These are phyloP conservation scores for Neophaeococcomyces aloes DNA, from an alignment of 2,329 filamentous ascomycete genomes.

Conservation along the genomic window DNA sequence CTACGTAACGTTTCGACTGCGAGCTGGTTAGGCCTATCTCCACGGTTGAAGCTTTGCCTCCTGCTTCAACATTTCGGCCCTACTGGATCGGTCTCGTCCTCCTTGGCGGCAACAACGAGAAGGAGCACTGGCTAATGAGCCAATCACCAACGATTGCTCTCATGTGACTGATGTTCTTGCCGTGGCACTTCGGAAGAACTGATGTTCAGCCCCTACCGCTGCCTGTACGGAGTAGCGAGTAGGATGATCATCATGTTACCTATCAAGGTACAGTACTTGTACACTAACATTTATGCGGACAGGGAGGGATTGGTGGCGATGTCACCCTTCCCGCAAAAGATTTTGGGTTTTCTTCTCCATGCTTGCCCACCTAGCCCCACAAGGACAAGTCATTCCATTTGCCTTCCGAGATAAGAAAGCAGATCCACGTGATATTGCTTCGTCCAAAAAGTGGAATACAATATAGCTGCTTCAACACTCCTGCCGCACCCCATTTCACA, in stretches of 20 bases:
- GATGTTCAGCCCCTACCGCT: no score
- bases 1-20: background rate
- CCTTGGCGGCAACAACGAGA: background rate
- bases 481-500: slow-evolving; percentile 23
- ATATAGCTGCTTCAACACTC: slow-evolving; percentile 22
- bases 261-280: no score
- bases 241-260: no score
- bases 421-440: slow-evolving; percentile 22
- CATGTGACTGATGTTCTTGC: no score
- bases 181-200: no score
- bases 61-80: background rate
- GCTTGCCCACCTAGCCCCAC: background rate
- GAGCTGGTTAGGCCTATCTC: background rate
- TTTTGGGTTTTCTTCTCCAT: background rate
- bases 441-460: slow-evolving; percentile 23
- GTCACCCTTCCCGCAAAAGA: background rate
- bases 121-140: no score
- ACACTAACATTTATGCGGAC: no score
- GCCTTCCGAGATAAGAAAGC: slow-evolving; percentile 20
- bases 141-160: no score
- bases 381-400: slow-evolving; percentile 2
- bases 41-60: background rate
- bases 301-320: background rate
- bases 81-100: background rate
- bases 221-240: no score